These are phyloP conservation scores for Phytophthora megakarya DNA, from an alignment of 352 stramenopile species.

Conservation along the genomic window DNA sequence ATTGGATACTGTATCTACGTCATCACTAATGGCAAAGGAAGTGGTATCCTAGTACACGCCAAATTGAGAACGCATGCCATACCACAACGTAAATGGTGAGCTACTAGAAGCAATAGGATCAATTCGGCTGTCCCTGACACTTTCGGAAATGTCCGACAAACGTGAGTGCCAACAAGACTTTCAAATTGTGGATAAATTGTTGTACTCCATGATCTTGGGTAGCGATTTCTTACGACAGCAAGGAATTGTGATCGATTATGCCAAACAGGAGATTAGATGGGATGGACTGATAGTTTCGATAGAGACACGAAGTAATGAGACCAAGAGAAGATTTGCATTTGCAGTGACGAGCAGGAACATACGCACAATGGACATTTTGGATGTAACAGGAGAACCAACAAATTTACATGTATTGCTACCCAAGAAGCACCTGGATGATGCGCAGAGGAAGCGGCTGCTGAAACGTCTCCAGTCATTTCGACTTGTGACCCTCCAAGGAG, in stretches of 20 bases:
- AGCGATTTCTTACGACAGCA: neutral
- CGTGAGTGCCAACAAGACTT: neutral
- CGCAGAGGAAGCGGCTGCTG: neutral
- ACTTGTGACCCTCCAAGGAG: neutral
- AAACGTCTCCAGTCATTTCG: neutral
- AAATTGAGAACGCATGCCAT: no score
- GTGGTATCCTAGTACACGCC: no score
- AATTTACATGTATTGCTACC: neutral
- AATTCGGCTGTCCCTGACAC: neutral
- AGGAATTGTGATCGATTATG: neutral
- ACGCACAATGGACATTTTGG: neutral
- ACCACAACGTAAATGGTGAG: no score
- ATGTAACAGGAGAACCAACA: constrained; percentile 1
- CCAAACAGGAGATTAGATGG: neutral
- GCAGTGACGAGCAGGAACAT: neutral
- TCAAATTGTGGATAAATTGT: neutral
- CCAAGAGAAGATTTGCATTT: neutral
- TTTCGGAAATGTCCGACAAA: neutral
- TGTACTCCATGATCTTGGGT: neutral
- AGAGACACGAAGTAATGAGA: neutral
- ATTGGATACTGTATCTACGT: no score
- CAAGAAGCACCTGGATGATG: neutral
- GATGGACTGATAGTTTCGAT: neutral
- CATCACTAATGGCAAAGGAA: no score
- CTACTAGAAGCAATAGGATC: neutral